Evolutionary conservation across 1,284 basidiomycete genomes (phyloP).

Genomic region (Trichosporon coremiiforme): DNA sequence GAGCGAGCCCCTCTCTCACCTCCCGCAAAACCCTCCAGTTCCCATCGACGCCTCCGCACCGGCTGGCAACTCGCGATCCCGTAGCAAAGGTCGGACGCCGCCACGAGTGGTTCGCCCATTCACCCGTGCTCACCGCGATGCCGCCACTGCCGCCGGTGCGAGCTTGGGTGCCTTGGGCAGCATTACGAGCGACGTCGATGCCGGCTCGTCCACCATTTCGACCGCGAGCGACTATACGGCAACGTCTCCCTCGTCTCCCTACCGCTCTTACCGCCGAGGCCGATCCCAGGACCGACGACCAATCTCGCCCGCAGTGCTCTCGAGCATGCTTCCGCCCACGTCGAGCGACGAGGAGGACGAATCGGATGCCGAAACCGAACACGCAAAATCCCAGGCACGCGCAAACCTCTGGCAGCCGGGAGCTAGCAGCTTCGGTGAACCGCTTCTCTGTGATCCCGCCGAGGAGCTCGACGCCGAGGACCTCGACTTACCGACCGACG

Average conservation of each 20-base stretch:
- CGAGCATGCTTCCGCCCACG: slow-evolving; percentile 20
- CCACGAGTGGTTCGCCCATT: slow-evolving; percentile 37
- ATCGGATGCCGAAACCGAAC: slow-evolving; percentile 8
- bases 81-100: slow-evolving; percentile 46
- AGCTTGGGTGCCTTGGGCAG: slow-evolving; percentile 20
- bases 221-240: slow-evolving; percentile 23
- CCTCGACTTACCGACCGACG: slow-evolving; percentile 49
- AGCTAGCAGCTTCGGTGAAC: slow-evolving; percentile 6
- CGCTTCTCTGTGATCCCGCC: slow-evolving; percentile 46
- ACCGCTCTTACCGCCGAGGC: slow-evolving; percentile 21
- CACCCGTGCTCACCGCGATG: slow-evolving; percentile 27
- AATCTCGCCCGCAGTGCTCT: slow-evolving; percentile 27
- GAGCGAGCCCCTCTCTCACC: slow-evolving; percentile 21
- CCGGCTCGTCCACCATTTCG: slow-evolving; percentile 18
- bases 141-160: slow-evolving; percentile 28
- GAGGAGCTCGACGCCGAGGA: slow-evolving; percentile 52
- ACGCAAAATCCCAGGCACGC: slow-evolving; percentile 1
- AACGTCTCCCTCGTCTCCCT: not conserved
- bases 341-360: slow-evolving; percentile 27
- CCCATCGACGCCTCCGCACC: slow-evolving; percentile 18
- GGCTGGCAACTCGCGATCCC: slow-evolving; percentile 38
- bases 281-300: slow-evolving; percentile 26
- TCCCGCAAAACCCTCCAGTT: not conserved
- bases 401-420: slow-evolving; percentile 22
- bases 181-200: slow-evolving; percentile 21